Evolutionary conservation across 805 yeast genomes (phyloP).

Genomic region (Saccharomycopsis sp.): DNA sequence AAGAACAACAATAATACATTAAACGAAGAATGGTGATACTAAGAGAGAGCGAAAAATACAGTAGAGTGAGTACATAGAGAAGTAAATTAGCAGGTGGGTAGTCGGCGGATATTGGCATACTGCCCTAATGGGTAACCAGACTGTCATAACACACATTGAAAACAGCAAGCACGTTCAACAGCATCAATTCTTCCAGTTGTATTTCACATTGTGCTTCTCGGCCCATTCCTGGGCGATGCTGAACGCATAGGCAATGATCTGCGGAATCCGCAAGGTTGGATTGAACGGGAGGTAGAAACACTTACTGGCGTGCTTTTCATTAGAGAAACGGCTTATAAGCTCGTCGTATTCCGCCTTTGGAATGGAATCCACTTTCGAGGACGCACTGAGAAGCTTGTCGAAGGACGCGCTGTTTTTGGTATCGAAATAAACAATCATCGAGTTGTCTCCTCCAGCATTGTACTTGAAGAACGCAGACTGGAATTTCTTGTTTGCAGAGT

Average conservation of each 20-base stretch:
- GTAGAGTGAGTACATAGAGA: background rate
- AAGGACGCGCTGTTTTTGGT: slow-evolving; percentile 4
- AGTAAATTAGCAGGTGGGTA: too few species aligned
- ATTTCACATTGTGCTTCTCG: slow-evolving; percentile 10
- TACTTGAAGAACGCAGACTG: slow-evolving; percentile 2
- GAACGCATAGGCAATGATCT: slow-evolving; percentile 17
- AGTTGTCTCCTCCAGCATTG: background rate
- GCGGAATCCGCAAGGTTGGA: slow-evolving; percentile 11
- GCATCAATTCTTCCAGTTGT: slow-evolving; percentile 10
- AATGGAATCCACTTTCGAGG: background rate
- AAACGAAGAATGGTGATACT: background rate
- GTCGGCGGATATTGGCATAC: too few species aligned
- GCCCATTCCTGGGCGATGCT: slow-evolving; percentile 19
- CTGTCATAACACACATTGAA: too few species aligned
- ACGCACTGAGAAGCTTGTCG: background rate
- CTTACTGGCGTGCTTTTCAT: slow-evolving; percentile 3
- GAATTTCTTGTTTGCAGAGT: slow-evolving; percentile 4
- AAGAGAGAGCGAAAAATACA: background rate
- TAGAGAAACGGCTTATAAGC: slow-evolving; percentile 2
- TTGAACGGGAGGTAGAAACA: slow-evolving; percentile 19
- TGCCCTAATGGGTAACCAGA: too few species aligned
- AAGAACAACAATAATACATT: background rate
- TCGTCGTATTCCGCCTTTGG: slow-evolving; percentile 1
- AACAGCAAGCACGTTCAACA: too few species aligned
- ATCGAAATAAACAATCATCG: slow-evolving; percentile 18